Percentiles rank a stretch among this genome's conserved stretches.
Conservation (phyloP, 2,329 filamentous ascomycete genomes). For the Polychaeton citri region DNA sequence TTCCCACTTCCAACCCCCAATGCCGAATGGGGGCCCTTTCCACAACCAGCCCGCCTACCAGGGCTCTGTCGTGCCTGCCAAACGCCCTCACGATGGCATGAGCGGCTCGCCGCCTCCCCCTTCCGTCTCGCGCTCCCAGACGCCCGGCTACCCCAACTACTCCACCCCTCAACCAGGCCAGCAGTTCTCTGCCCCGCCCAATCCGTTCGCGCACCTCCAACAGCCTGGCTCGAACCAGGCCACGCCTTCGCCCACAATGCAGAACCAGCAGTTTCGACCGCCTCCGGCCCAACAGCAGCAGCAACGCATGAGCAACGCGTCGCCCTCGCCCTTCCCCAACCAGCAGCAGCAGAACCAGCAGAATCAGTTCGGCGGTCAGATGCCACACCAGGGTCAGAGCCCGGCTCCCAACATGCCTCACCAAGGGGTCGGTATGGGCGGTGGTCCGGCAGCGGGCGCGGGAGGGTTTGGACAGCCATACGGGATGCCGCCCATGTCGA, state of each 20-base stretch:
- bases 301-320: slow-evolving; percentile 73
- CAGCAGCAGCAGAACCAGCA: slow-evolving; percentile 13
- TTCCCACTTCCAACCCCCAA: neutral
- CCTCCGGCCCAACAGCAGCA: slow-evolving; percentile 37
- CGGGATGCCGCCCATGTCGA: slow-evolving; percentile 19
- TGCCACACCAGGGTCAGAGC: slow-evolving; percentile 15
- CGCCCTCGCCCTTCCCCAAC: slow-evolving; percentile 66
- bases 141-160: slow-evolving; percentile 37
- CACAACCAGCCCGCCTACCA: slow-evolving; percentile 70
- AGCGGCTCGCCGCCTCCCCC: slow-evolving; percentile 68
- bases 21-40: slow-evolving; percentile 33
- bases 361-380: slow-evolving; percentile 29
- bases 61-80: slow-evolving; percentile 77
- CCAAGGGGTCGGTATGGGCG: slow-evolving; percentile 18
- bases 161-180: slow-evolving; percentile 3
- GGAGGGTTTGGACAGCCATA: too few relatives aligned
- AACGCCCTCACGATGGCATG: slow-evolving; percentile 77
- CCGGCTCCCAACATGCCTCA: slow-evolving; percentile 9
- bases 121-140: slow-evolving; percentile 79
- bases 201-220: slow-evolving; percentile 50
- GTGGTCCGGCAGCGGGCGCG: slow-evolving; percentile 24
- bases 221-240: slow-evolving; percentile 68
- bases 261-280: slow-evolving; percentile 57
- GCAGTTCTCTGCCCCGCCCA: slow-evolving; percentile 39
- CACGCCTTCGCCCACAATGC: slow-evolving; percentile 87